Base-by-base conservation (phyloP, 2,329 filamentous ascomycete genomes). In the Rutstroemia sp. region DNA sequence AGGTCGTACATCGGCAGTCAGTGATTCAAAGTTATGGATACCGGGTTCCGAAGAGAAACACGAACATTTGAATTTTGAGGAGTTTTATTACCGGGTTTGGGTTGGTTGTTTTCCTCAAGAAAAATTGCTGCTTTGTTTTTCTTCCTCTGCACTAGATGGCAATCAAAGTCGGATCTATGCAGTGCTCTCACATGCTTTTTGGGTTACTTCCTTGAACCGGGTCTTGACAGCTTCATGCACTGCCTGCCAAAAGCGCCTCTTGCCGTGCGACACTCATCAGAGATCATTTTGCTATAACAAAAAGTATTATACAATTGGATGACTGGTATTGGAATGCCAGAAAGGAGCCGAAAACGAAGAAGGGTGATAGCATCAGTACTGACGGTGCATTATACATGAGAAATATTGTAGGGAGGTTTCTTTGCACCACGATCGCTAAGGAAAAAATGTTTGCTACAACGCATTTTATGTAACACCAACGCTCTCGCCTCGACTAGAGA, bases 141-240 rank as follows among this genome's bases (percentile, higher is more conserved):
- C 54, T 60, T 57, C 56, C 57, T 57, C 62, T 67, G 64, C 65
- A 64, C 58, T 68, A 69, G 65, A 67, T 65, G 64, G 64, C 63
- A 68, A 67, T 65, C 62, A 65, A 41, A 67, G 66, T 66, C 65
- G 59, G 64, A 66, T 62, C 59, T 63, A 59, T 66, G 62, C 63
- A 61, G 64, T 65, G 42, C 59, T 62, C 58, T 61, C 63, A 59
- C 62, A 60, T 64, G 56, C 62, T 39, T 60, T 34, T 49, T 54
- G 52, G 34, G 37, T 34, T 27, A 45, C 19, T 41, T 41, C 44
- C 23, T 49, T 54, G 44, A 54, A 54, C 44, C 37, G 45, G 52
- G 19, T 41, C 27, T 55, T 25, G 47, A 55, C 53, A 51, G 38
- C 38, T 51, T 45, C 18, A 42, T 42, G 38, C 23, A 41, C 46